phyloP scores from a whole-genome alignment of 768 basidiomycete species.

The Tylopilus vinaceipallidus region DNA sequence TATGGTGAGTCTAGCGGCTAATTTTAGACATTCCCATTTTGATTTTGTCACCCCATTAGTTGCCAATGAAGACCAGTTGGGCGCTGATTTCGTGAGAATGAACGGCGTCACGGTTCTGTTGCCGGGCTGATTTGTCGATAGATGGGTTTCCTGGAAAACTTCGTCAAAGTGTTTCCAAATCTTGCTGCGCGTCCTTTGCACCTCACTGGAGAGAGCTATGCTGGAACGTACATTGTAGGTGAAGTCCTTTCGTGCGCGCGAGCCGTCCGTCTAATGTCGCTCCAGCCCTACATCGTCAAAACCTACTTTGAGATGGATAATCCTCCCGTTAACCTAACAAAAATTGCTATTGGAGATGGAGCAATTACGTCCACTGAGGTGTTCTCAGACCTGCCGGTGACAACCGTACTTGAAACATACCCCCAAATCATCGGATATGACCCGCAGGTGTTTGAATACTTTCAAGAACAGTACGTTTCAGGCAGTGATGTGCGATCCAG shows the following conservation, averaged over 20 bases:
- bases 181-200: conserved; percentile 64
- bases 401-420: conserved; percentile 64
- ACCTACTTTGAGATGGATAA: conserved; percentile 60
- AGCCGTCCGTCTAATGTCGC: background rate
- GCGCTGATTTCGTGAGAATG: conserved; percentile 43
- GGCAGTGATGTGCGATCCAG: background rate
- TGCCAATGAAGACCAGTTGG: conserved; percentile 65
- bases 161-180: conserved; percentile 73
- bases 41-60: conserved; percentile 43
- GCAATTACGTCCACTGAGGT: conserved; percentile 49
- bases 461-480: conserved; percentile 66
- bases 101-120: no score
- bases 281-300: conserved; percentile 73
- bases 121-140: no score
- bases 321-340: conserved; percentile 66
- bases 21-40: background rate
- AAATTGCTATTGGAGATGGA: conserved; percentile 72
- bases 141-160: conserved; percentile 71
- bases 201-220: conserved; percentile 73
- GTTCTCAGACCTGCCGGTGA: conserved; percentile 54
- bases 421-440: conserved; percentile 78
- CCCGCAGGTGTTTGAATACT: conserved; percentile 61
- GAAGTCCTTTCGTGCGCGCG: no score
- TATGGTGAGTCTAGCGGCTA: conserved; percentile 45
- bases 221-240: conserved; percentile 67